These are phyloP conservation scores for Exsudoporus frostii DNA, from an alignment of 768 basidiomycete genomes.

Conservation along the genomic window DNA sequence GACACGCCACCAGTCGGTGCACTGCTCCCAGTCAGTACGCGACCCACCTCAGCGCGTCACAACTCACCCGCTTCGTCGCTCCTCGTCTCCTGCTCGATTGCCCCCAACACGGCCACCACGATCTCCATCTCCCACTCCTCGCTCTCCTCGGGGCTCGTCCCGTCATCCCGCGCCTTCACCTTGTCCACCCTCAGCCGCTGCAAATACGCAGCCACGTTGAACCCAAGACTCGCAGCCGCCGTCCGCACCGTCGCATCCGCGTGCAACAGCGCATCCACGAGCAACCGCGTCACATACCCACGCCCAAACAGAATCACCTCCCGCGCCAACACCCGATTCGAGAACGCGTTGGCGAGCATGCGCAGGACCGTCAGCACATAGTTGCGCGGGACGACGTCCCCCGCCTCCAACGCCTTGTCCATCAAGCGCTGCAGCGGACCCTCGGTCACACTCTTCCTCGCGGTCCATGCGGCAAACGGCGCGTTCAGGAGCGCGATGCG, in stretches of 20 bases:
- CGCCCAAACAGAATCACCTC: constrained; percentile 39
- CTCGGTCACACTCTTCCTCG: constrained; percentile 28
- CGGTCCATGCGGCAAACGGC: constrained; percentile 49
- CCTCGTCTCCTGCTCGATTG: constrained; percentile 62
- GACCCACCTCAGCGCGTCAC: neutral
- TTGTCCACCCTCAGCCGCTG: constrained; percentile 59
- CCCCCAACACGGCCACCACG: constrained; percentile 78
- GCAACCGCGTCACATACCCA: constrained; percentile 44
- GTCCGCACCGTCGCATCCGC: constrained; percentile 65
- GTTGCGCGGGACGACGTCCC: constrained; percentile 41
- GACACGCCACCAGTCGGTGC: constrained; percentile 75
- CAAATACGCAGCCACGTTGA: constrained; percentile 66
- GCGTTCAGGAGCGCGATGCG: constrained; percentile 71
- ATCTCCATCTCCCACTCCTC: constrained; percentile 89
- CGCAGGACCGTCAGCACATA: constrained; percentile 65
- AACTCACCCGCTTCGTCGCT: constrained; percentile 82
- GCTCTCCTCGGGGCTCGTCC: constrained; percentile 47
- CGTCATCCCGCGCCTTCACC: constrained; percentile 29
- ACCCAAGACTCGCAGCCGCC: constrained; percentile 79
- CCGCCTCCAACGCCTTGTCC: constrained; percentile 38
- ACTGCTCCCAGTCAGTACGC: constrained; percentile 42
- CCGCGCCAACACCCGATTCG: constrained; percentile 37
- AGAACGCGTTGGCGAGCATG: constrained; percentile 66
- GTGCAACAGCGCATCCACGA: constrained; percentile 69
- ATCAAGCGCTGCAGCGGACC: constrained; percentile 49